Base-by-base conservation (phyloP, 768 basidiomycete genomes). In the Mycena vitilis region DNA sequence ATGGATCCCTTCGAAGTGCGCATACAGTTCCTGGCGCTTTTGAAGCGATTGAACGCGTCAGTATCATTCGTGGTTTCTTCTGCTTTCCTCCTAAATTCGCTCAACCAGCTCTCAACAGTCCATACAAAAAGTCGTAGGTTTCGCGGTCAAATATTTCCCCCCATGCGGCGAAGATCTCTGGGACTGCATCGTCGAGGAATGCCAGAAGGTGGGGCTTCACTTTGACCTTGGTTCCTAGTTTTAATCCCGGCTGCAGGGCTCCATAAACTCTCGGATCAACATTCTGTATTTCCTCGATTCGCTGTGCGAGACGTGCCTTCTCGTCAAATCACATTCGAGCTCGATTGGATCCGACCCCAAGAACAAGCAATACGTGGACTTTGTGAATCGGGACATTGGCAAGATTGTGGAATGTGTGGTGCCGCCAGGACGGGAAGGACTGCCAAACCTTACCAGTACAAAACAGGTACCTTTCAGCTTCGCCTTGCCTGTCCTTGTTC, bases 161-260 rank as follows among this genome's bases (percentile, higher is more conserved):
- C 87, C 87, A 64, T 96, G 95, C 63, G 95, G 94, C 8, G 95
- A 97, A 74, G 95, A 98, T 78, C 78, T 97, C 13, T 97, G 95
- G 96, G 95, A 96, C 73, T 96, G 95, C 73, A 87, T 97, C 45
- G 80, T 95, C 30, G 95, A 97, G 76, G 94, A 96, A 80, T 95
- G 91, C 71, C 90, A 93, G 77, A 96, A 95, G 86, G 95, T 92
- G 1, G 18, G 34, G 7, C 3, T n/a, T 9, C 4, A 18, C 7
- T n/a, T 8, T 20, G 25, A 4, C 23, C 34, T 25, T 15, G 13
- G 13, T 54, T 11, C 9, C 36, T 49, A 42, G n/a, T 30, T 30
- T 30, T 30, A 53, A 42, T 6, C 47, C 18, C n/a, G 44, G 23
- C 37, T 51, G 0, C 67, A 94, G 93, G 95, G 93, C 57, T 90